Evolutionary conservation across 371 early-diverging fungal species (phyloP), one percentile per base, ranked within the genome.

Genomic region (Dichotomocladium elegans): DNA sequence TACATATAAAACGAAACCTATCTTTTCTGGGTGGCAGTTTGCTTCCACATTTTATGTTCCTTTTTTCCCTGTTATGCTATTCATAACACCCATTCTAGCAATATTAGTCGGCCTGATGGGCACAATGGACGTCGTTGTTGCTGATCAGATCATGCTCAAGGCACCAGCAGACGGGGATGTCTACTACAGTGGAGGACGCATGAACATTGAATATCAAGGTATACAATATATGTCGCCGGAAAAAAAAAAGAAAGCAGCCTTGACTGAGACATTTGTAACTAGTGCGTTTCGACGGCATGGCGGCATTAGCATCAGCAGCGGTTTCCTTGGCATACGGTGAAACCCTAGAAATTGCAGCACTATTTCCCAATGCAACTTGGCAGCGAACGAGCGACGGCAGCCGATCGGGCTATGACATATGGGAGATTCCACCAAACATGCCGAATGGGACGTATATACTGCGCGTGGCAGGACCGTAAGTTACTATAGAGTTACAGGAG

Each of bases 271-370:
- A n/a, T 12, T 9, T 47, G 26, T 42, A 31, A 19, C 26, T 41
- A 72, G 73, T 72, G 1, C 63, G 52, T 2, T 56, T 53, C 10
- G 58, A 70, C 27, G 74, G 71, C 10, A 74, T 74, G 74, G 64
- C 71, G 31, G 55, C 57, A 22, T 41, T 70, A 1, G 55, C 59
- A 47, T 55, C 68, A 19, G 46, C 74, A 8, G 35, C 51, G 4
- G 49, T 61, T 3, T 41, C 58, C 2, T 46, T 74, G 9, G 25
- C 47, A 11, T 46, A 60, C 26, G 25, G 33, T 1, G 35, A 50
- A 6, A 59, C 55, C 17, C 51, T 56, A 24, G 28, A 19, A 26
- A 50, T 65, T 6, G 48, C 64, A 1, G 29, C 24, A 4, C 37
- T 34, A 8, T 63, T 70, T 19, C 62, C 71, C 2, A 27, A 41